These are phyloP conservation scores for Euryodendron excelsum DNA, from an alignment of 148 eudicot species.

Conservation along the genomic window DNA sequence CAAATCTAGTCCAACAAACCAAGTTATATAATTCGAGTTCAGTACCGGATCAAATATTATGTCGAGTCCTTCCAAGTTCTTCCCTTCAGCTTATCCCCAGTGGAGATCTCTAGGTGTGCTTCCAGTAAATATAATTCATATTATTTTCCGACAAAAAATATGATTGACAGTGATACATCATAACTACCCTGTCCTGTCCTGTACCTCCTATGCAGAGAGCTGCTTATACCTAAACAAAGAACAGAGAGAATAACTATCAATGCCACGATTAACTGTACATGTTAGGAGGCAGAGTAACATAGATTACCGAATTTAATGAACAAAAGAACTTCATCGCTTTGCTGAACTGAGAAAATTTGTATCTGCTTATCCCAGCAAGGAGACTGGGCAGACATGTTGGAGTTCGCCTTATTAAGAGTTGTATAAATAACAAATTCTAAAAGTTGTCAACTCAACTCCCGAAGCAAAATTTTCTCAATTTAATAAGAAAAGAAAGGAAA, in stretches of 20 bases:
- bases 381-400: neutral
- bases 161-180: no score
- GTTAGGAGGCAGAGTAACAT: no score
- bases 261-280: neutral
- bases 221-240: neutral
- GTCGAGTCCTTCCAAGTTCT: no score
- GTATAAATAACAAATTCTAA: neutral
- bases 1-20: no score
- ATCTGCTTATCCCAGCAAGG: neutral
- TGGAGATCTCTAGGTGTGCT: no score
- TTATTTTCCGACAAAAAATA: no score
- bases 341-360: neutral
- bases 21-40: no score
- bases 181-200: neutral
- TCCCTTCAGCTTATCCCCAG: no score
- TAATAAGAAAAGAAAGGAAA: neutral
- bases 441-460: constrained; percentile 22
- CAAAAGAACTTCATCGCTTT: neutral
- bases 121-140: no score
- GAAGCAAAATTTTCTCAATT: neutral
- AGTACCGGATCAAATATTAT: no score
- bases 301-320: neutral
- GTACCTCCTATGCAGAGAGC: neutral
- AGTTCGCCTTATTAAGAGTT: neutral
- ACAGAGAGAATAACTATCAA: neutral